Percentiles rank a stretch among this genome's conserved stretches.
Conservation (phyloP, 2,329 filamentous ascomycete species). For the Pseudocercospora cruenta region DNA sequence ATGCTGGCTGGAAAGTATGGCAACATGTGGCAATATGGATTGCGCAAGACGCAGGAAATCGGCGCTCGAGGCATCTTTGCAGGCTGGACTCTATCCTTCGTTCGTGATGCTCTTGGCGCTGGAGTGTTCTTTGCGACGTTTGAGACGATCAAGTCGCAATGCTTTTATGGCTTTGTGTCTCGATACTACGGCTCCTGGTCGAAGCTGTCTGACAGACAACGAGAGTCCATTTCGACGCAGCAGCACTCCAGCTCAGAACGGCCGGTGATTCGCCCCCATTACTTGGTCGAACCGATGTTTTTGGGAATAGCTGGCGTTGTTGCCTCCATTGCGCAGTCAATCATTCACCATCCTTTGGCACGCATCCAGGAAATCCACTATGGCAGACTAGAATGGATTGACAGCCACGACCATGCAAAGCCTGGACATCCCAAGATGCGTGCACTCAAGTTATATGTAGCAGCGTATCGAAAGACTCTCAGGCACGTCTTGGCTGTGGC, state of each 20-base stretch:
- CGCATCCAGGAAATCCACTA: slow-evolving; percentile 74
- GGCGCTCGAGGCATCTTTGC: slow-evolving; percentile 73
- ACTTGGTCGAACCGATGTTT: slow-evolving; percentile 73
- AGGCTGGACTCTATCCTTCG: slow-evolving; percentile 69
- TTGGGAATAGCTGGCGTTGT: slow-evolving; percentile 69
- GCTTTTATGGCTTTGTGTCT: slow-evolving; percentile 70
- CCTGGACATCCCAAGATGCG: slow-evolving; percentile 47
- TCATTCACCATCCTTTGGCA: slow-evolving; percentile 70
- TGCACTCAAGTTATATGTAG: slow-evolving; percentile 68
- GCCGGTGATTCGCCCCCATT: slow-evolving; percentile 70
- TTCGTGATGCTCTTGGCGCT: slow-evolving; percentile 71
- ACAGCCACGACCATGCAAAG: slow-evolving; percentile 55
- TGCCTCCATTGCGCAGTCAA: slow-evolving; percentile 70
- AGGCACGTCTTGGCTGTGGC: slow-evolving; percentile 64
- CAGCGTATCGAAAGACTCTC: slow-evolving; percentile 71
- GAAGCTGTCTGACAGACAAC: slow-evolving; percentile 39
- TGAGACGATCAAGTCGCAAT: slow-evolving; percentile 75
- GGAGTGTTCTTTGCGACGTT: slow-evolving; percentile 76
- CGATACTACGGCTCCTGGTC: slow-evolving; percentile 64
- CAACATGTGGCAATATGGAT: slow-evolving; percentile 70
- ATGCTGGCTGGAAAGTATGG: slow-evolving; percentile 63
- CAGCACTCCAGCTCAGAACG: slow-evolving; percentile 27
- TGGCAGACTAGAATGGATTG: slow-evolving; percentile 71
- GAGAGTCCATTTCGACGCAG: slow-evolving; percentile 37
- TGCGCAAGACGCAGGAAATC: slow-evolving; percentile 70